A percentile compares a stretch with the other conserved stretches of the same genome.
These are phyloP conservation scores for Sporothrix globosa DNA, from an alignment of 2,329 filamentous ascomycete genomes.

Conservation along the genomic window DNA sequence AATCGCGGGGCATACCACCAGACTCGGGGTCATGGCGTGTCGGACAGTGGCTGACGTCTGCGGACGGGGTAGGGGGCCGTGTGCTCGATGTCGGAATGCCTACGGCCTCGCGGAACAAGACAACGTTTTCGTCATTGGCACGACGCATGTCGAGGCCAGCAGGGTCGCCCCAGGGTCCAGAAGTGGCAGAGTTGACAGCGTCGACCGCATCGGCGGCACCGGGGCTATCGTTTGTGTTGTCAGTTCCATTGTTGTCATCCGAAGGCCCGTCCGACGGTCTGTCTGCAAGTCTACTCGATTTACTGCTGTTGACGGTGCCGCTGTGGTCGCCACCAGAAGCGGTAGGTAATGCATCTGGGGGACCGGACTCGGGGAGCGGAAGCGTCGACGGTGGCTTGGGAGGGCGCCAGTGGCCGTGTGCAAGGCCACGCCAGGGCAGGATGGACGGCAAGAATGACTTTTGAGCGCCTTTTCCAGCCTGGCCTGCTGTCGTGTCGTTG, in stretches of 20 bases:
- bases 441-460: conserved; percentile 3
- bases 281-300: not conserved
- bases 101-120: conserved; percentile 50
- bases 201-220: not conserved
- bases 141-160: conserved; percentile 45
- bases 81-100: conserved; percentile 46
- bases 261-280: not conserved
- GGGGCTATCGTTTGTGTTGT: not conserved
- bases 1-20: conserved; percentile 40
- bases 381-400: not conserved
- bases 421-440: not conserved
- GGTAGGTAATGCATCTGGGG: not conserved
- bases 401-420: not conserved
- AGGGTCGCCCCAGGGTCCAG: conserved; percentile 43
- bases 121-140: conserved; percentile 47
- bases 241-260: not conserved
- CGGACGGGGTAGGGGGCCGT: conserved; percentile 25
- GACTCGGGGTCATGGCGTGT: not conserved
- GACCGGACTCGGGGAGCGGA: not conserved
- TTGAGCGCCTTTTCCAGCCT: not conserved
- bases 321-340: not conserved
- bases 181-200: not conserved
- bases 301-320: not conserved
- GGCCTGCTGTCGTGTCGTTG: not conserved
- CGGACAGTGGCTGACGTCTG: conserved; percentile 32